Percentiles rank a stretch among this genome's conserved stretches.
Evolutionary conservation across 768 basidiomycete genomes (phyloP).

Genomic region (Rhizopogon sp.): DNA sequence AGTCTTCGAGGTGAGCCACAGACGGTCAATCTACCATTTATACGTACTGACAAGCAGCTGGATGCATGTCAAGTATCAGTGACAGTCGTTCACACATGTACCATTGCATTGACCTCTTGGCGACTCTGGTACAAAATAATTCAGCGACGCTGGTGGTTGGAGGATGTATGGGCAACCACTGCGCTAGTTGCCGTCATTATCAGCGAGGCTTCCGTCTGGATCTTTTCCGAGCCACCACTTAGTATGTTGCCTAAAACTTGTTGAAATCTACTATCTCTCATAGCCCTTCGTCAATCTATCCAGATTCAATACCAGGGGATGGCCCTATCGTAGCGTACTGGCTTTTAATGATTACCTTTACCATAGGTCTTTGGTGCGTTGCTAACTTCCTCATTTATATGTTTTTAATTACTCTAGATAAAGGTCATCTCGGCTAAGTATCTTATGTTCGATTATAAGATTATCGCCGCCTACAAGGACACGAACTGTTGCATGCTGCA

Average conservation of each 20-base stretch:
- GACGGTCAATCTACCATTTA: too few species aligned
- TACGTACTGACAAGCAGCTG: background rate
- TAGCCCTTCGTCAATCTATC: background rate
- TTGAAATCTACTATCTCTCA: background rate
- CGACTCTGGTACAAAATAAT: slow-evolving; percentile 4
- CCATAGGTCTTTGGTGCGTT: slow-evolving; percentile 7
- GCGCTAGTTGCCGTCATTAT: background rate
- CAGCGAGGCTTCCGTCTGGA: slow-evolving; percentile 5
- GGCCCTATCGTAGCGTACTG: slow-evolving; percentile 6
- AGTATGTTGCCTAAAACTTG: background rate
- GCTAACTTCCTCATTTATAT: background rate
- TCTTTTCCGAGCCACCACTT: background rate
- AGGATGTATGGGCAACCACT: slow-evolving; percentile 4
- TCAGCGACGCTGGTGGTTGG: slow-evolving; percentile 7
- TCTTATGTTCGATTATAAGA: slow-evolving; percentile 7
- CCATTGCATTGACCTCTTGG: slow-evolving; percentile 3
- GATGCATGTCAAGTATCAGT: background rate
- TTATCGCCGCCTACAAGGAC: slow-evolving; percentile 1
- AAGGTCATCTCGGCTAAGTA: slow-evolving; percentile 6
- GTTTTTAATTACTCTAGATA: background rate
- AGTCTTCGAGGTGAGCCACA: background rate
- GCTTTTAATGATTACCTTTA: slow-evolving; percentile 2
- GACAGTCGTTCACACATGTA: background rate
- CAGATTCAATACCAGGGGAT: background rate
- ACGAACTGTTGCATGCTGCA: slow-evolving; percentile 1